A percentile compares a stretch with the other conserved stretches of the same genome.
Conservation (phyloP, 2,329 filamentous ascomycete species). For the Sphaerulina vaccinii region DNA sequence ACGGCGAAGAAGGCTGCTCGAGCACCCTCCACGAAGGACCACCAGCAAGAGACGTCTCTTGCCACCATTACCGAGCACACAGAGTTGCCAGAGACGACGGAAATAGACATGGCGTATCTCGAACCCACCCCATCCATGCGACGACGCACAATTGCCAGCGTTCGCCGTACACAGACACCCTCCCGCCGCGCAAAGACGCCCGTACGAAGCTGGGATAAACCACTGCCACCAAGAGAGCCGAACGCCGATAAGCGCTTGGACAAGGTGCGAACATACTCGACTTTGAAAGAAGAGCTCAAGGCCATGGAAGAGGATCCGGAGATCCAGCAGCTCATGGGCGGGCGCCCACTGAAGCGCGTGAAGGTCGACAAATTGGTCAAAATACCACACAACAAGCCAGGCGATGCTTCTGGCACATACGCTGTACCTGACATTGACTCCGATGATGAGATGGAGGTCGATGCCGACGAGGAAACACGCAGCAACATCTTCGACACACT, state of each 20-base stretch:
- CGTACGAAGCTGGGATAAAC: conserved; percentile 14
- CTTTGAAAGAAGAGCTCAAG: conserved; percentile 26
- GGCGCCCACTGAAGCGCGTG: conserved; percentile 32
- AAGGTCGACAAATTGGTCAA: conserved; percentile 34
- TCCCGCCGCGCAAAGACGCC: conserved; percentile 11
- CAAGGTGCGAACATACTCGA: conserved; percentile 27
- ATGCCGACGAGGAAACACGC: conserved; percentile 24
- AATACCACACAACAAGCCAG: conserved; percentile 35
- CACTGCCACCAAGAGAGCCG: conserved; percentile 24
- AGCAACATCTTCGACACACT: conserved; percentile 28
- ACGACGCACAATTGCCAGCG: conserved; percentile 10
- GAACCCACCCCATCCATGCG: conserved; percentile 15
- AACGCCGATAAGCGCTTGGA: conserved; percentile 33
- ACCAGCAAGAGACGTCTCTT: conserved; percentile 16
- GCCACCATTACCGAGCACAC: conserved; percentile 29
- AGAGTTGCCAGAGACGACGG: conserved; percentile 21
- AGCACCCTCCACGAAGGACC: conserved; percentile 5
- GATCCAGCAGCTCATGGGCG: conserved; percentile 26
- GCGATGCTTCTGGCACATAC: conserved; percentile 33
- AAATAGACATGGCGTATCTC: conserved; percentile 1
- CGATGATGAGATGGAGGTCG: conserved; percentile 38
- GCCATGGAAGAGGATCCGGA: conserved; percentile 30
- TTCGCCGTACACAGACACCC: conserved; percentile 13
- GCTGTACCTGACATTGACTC: conserved; percentile 33
- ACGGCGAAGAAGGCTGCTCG: conserved; percentile 6